Percentiles rank a stretch among this genome's conserved stretches.
These are phyloP conservation scores for Solanum chilense DNA, from an alignment of 257 asterid species.

Conservation along the genomic window DNA sequence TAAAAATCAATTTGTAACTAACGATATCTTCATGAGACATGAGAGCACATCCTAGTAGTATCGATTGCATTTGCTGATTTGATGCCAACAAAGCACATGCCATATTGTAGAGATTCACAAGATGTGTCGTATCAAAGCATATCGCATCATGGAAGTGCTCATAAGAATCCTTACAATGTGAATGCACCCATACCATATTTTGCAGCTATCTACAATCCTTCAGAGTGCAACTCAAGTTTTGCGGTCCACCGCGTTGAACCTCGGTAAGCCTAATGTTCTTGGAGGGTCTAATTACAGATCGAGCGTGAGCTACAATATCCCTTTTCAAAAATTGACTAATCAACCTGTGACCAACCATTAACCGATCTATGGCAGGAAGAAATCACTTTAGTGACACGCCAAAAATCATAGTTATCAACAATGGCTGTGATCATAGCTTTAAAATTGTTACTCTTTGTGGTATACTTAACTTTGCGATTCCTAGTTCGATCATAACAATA, in stretches of 20 bases:
- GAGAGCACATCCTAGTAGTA: background rate
- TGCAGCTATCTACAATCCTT: background rate
- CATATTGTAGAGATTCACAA: too few species aligned
- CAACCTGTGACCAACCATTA: background rate
- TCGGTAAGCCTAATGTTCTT: too few species aligned
- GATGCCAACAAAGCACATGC: too few species aligned
- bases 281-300: background rate
- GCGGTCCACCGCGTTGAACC: background rate
- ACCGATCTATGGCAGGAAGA: background rate
- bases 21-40: background rate
- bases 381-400: background rate
- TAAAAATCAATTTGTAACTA: background rate
- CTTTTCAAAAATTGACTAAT: background rate
- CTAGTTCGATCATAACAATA: too few species aligned
- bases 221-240: background rate
- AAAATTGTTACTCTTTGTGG: too few species aligned
- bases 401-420: too few species aligned
- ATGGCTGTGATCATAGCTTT: background rate
- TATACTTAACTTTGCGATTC: too few species aligned
- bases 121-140: background rate
- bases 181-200: background rate
- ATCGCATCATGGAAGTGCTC: background rate
- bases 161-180: background rate
- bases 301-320: background rate
- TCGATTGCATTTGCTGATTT: too few species aligned